A percentile compares a stretch with the other conserved stretches of the same genome.
phyloP scores from a whole-genome alignment of 2,329 filamentous ascomycete species.

The Thelonectria blattea region DNA sequence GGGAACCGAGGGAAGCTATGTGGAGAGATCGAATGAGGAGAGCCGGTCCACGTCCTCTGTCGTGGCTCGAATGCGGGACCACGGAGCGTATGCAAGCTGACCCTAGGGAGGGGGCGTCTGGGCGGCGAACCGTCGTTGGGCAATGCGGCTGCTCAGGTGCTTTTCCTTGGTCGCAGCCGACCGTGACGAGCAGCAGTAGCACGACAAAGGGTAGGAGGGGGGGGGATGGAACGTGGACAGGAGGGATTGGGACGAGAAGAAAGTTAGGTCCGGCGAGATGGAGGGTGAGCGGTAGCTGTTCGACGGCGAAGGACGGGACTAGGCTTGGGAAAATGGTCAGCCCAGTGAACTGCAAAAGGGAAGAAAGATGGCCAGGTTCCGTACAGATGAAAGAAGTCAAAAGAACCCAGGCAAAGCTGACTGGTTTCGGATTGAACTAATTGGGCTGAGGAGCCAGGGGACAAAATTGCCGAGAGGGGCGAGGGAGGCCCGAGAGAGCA shows the following conservation, averaged over 20 bases:
- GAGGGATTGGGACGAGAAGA: slow-evolving; percentile 27
- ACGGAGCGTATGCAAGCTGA: slow-evolving; percentile 46
- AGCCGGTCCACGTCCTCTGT: slow-evolving; percentile 43
- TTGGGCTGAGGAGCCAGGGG: slow-evolving; percentile 29
- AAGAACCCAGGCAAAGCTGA: slow-evolving; percentile 20
- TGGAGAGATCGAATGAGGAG: slow-evolving; percentile 45
- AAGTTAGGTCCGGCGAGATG: slow-evolving; percentile 24
- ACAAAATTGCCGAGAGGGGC: slow-evolving; percentile 28
- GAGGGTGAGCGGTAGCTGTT: slow-evolving; percentile 13
- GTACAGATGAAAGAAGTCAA: slow-evolving; percentile 11
- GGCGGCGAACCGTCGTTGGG: slow-evolving; percentile 39
- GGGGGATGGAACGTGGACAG: slow-evolving; percentile 35
- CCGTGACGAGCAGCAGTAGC: slow-evolving; percentile 35
- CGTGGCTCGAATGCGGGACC: slow-evolving; percentile 50
- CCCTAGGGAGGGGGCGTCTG: slow-evolving; percentile 40
- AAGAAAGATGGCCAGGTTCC: slow-evolving; percentile 21
- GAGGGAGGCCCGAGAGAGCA: slow-evolving; percentile 20
- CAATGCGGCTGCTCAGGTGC: slow-evolving; percentile 38
- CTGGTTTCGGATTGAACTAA: slow-evolving; percentile 25
- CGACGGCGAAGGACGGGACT: slow-evolving; percentile 1
- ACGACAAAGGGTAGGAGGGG: slow-evolving; percentile 30
- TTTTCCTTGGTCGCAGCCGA: slow-evolving; percentile 31
- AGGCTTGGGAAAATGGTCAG: slow-evolving; percentile 22
- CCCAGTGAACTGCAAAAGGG: slow-evolving; percentile 31
- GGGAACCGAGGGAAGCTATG: slow-evolving; percentile 42